Evolutionary conservation across 805 yeast genomes (phyloP), one percentile per base, ranked within the genome.

Genomic region (Myxozyma sirexii): DNA sequence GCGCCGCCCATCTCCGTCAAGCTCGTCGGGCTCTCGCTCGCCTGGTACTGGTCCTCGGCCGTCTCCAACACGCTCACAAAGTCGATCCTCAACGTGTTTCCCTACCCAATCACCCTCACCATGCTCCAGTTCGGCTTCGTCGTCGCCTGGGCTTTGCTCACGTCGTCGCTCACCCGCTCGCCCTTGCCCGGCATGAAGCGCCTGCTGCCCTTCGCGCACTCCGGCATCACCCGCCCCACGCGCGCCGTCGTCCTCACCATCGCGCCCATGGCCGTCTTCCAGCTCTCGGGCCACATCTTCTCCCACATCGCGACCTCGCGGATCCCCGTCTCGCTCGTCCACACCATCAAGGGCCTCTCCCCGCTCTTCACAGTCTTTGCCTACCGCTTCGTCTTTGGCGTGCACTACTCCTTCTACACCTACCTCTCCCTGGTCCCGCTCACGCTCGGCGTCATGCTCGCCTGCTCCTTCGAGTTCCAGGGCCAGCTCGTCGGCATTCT

Each of bases 321-420:
- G 62, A 89, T 94, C 53, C 97, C 97, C 0, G 97, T 94, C n/a
- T 88, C 97, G 4, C 76, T 92, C 65, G 97, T 94, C 21, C 97
- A 93, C 73, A 91, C 97, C 7, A 85, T 93, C 67, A 94, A 94
- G 76, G 94, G 97, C 1, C 77, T 93, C 39, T 86, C 96, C 33
- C 99, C 99, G 1, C 78, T 93, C 26, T 82, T 90, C 50, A 93
- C 98, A 0, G 97, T 94, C 12, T 73, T 84, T 31, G 88, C 89
- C 44, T 91, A 91, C 75, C 79, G 88, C 65, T 61, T 85, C 12
- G 56, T 86, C 39, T 87, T 86, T 70, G 77, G 80, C 31, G 81
- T 78, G 49, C 74, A 76, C 47, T 93, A 88, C 78, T 79, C 80
- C 55, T 51, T 68, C 8, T 79, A 82, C 68, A 91, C 97, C 1